Percentiles rank a stretch among this genome's conserved stretches.
Evolutionary conservation across 352 stramenopile species (phyloP).

Genomic region (Peronosclerospora sorghi): DNA sequence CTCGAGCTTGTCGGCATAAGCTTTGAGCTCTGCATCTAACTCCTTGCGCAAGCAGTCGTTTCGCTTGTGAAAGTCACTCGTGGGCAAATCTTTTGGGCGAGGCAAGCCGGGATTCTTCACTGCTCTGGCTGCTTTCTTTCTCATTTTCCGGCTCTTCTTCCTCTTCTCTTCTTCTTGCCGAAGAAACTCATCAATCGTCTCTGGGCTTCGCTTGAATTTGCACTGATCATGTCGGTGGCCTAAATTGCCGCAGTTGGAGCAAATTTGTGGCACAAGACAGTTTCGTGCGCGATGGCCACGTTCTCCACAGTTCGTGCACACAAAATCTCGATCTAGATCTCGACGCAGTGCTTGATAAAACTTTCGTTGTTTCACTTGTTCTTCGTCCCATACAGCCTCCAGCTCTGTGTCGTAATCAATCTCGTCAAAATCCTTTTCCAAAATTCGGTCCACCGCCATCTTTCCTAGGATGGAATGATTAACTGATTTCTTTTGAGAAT

Average conservation of each 20-base stretch:
- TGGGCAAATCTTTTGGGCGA: conserved; percentile 9
- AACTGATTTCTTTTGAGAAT: conserved; percentile 7
- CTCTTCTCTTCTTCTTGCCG: conserved; percentile 12
- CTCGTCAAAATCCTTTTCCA: conserved; percentile 25
- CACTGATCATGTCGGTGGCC: conserved; percentile 47
- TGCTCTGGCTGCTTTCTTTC: conserved; percentile 6
- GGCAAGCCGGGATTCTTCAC: conserved; percentile 6
- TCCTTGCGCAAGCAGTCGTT: conserved; percentile 43
- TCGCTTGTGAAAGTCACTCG: conserved; percentile 28
- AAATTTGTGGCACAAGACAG: conserved; percentile 67
- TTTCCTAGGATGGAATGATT: conserved; percentile 7
- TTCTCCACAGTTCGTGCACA: conserved; percentile 74
- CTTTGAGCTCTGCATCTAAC: conserved; percentile 53
- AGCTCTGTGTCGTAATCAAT: conserved; percentile 70
- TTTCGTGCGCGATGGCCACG: conserved; percentile 50
- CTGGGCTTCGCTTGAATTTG: conserved; percentile 19
- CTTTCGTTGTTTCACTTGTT: conserved; percentile 37
- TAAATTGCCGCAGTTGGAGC: conserved; percentile 64
- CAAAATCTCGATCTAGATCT: conserved; percentile 43
- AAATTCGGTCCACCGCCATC: conserved; percentile 7
- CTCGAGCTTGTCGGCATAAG: conserved; percentile 32
- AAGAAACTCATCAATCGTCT: conserved; percentile 22
- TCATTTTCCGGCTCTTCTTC: conserved; percentile 11
- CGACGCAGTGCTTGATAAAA: conserved; percentile 49
- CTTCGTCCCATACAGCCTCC: conserved; percentile 28